Base-by-base conservation (phyloP, 768 basidiomycete genomes). In the Suillus placidus region DNA sequence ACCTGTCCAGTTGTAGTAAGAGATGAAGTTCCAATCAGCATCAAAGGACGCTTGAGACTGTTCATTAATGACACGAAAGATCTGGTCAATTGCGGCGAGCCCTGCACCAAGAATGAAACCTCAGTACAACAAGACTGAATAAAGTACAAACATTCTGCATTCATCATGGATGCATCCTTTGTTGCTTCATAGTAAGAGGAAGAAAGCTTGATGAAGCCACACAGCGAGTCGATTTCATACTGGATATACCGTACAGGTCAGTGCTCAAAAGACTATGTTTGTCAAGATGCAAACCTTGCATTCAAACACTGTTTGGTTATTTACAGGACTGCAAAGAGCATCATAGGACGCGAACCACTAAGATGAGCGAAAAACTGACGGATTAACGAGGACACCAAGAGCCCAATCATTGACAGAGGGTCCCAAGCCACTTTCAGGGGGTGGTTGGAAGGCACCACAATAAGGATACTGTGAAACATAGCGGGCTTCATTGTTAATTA, bases 1-100 rank as follows among this genome's bases (percentile, higher is more conserved):
- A 20, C 92, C 91, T 6, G 91, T 92, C 92, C 91, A 93, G 72
- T 91, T 92, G 74, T 91, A 93, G 74, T 86, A 91, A 8, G 90
- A 91, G 61, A 92, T 80, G 71, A 89, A 86, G 74, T 90, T 88
- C 79, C 87, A 92, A 76, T 90, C 74, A 20, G 80, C 80, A 70
- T 92, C 90, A 66, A 90, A 92, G 4, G 88, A 85, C 5, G 79
- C 69, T 70, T 91, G 90, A 3, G 91, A 91, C 71, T 93, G 91
- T 72, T 93, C 91, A 66, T 85, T 80, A 63, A 93, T 88, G 56
- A 92, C 90, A 47, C 86, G 85, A 76, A 93, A 90, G 40, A 93
- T 87, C 71, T 91, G 88, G 63, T 83, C 77, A 68, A 93, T 81
- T 32, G 91, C 91, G 55, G 80, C 74, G 63, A 83, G 80, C 91